Evolutionary conservation across 352 stramenopile species (phyloP).

Genomic region (Pythium phragmitis): DNA sequence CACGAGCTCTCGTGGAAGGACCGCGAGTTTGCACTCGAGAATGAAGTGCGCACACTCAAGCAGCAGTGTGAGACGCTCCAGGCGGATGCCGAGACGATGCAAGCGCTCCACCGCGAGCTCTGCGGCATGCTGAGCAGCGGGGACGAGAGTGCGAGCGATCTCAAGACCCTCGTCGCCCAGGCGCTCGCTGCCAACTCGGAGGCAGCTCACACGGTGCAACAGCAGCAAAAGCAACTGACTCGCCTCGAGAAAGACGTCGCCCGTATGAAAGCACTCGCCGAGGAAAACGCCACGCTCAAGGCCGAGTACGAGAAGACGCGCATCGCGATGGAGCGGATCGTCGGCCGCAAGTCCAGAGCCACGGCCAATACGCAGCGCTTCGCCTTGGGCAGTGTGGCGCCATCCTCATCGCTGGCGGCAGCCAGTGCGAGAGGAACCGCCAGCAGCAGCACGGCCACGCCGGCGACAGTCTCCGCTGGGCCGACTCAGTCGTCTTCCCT

Average conservation of each 20-base stretch:
- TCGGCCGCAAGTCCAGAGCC: slow-evolving; percentile 30
- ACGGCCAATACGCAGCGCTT: slow-evolving; percentile 18
- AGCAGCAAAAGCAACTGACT: slow-evolving; percentile 17
- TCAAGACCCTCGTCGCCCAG: slow-evolving; percentile 41
- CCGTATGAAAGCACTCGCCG: slow-evolving; percentile 37
- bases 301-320: slow-evolving; percentile 63
- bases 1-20: slow-evolving; percentile 35
- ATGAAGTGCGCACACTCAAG: slow-evolving; percentile 26
- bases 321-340: slow-evolving; percentile 65
- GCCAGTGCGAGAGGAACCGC: neutral
- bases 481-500: neutral
- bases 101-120: slow-evolving; percentile 42
- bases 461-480: neutral
- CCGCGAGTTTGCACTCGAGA: slow-evolving; percentile 30
- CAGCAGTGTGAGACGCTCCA: slow-evolving; percentile 19
- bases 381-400: neutral
- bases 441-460: neutral
- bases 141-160: slow-evolving; percentile 17
- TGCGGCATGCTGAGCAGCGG: slow-evolving; percentile 27
- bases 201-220: neutral
- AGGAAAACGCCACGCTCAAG: slow-evolving; percentile 54
- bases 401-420: neutral
- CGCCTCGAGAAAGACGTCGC: slow-evolving; percentile 41
- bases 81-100: slow-evolving; percentile 25
- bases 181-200: slow-evolving; percentile 7